Conservation (phyloP, 345 rosid genomes). For the Melaleuca quinquenervia region DNA sequence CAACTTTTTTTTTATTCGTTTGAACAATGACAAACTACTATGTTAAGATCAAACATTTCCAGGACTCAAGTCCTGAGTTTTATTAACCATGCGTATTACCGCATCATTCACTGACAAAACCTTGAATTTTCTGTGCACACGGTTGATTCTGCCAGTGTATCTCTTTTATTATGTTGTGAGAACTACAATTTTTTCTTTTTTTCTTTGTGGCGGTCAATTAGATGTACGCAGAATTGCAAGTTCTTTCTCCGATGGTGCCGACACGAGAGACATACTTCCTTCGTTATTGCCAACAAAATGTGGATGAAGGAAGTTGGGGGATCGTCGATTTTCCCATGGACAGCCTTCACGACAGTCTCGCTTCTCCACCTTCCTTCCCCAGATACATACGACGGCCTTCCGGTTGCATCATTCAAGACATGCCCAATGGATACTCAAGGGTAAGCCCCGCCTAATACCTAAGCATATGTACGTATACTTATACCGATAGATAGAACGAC, state of each 20-base stretch:
- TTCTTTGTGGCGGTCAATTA: conserved; percentile 7
- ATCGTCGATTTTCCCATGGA: conserved; percentile 81
- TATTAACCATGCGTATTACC: neutral
- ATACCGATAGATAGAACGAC: neutral
- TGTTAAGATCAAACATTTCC: neutral
- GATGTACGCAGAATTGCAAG: conserved; percentile 91
- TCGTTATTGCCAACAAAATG: conserved; percentile 70
- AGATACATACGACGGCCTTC: conserved; percentile 62
- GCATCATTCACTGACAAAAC: neutral
- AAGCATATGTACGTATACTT: neutral
- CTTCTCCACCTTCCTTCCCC: conserved; percentile 33
- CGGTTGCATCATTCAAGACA: conserved; percentile 86
- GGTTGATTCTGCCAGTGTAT: neutral
- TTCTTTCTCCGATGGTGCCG: conserved; percentile 73
- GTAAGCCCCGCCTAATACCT: conserved; percentile 9
- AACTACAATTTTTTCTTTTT: neutral
- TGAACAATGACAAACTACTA: neutral
- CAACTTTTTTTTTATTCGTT: neutral
- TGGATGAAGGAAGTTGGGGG: conserved; percentile 57
- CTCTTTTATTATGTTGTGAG: neutral
- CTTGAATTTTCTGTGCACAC: neutral
- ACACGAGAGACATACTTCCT: conserved; percentile 75
- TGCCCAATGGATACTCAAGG: conserved; percentile 95
- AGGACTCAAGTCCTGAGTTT: neutral
- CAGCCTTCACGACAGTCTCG: conserved; percentile 43